These are phyloP conservation scores for Terana coerulea DNA, from an alignment of 768 basidiomycete species.

Conservation along the genomic window DNA sequence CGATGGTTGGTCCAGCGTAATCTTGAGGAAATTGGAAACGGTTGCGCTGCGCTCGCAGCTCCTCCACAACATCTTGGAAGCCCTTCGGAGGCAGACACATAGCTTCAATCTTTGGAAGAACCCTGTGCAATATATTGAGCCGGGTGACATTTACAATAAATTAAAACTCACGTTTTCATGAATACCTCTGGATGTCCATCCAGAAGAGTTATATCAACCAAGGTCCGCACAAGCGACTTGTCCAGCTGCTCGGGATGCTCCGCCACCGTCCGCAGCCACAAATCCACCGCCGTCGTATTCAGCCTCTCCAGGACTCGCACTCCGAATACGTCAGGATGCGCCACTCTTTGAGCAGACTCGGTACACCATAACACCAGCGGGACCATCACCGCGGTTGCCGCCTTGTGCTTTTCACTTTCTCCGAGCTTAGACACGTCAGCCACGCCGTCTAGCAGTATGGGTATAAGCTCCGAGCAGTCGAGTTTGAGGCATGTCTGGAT, in stretches of 20 bases:
- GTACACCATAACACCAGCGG: background rate
- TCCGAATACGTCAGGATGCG: background rate
- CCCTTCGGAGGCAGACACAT: background rate
- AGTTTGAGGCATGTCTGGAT: constrained; percentile 4
- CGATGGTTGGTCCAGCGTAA: background rate
- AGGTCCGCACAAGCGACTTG: background rate
- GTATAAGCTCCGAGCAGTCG: background rate
- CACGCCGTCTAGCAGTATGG: background rate
- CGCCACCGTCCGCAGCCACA: background rate
- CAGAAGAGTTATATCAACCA: background rate
- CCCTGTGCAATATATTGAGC: background rate
- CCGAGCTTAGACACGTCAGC: background rate
- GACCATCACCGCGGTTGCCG: background rate
- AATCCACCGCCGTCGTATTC: background rate
- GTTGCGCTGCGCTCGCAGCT: background rate
- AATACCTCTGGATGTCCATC: background rate
- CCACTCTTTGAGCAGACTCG: background rate
- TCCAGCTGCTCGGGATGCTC: background rate
- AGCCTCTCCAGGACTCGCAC: background rate
- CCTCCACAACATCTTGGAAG: background rate
- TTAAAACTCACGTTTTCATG: background rate
- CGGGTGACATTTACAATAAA: background rate
- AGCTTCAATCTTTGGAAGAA: background rate
- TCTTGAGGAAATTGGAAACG: background rate
- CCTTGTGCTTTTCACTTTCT: background rate